Percentiles rank a stretch among this genome's conserved stretches.
These are phyloP conservation scores for Thielaviopsis ethacetica DNA, from an alignment of 2,329 filamentous ascomycete species.

Conservation along the genomic window DNA sequence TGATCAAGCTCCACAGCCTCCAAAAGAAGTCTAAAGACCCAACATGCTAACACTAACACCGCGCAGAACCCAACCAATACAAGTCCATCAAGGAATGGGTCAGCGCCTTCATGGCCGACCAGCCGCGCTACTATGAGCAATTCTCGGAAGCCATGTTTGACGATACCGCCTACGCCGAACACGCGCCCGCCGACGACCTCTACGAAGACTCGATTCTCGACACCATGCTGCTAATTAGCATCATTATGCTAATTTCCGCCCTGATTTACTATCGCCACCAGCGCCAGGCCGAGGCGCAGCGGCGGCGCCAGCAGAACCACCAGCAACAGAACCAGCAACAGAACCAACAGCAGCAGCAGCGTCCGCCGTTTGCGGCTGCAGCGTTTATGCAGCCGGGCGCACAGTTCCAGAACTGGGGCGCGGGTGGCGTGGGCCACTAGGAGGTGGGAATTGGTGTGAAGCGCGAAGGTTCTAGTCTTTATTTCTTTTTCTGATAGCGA, in stretches of 20 bases:
- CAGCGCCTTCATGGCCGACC: slow-evolving; percentile 61
- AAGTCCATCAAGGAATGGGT: slow-evolving; percentile 79
- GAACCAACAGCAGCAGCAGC: slow-evolving; percentile 7
- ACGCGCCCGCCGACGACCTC: slow-evolving; percentile 43
- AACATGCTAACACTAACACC: not conserved
- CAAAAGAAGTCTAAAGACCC: not conserved
- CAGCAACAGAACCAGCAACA: slow-evolving; percentile 10
- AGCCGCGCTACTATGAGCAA: slow-evolving; percentile 47
- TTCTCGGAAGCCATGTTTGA: slow-evolving; percentile 30
- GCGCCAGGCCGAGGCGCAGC: slow-evolving; percentile 39
- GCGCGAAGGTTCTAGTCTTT: not conserved
- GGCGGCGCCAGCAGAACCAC: slow-evolving; percentile 14
- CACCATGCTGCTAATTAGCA: slow-evolving; percentile 63
- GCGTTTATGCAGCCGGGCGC: slow-evolving; percentile 42
- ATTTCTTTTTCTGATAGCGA: not conserved
- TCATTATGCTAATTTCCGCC: slow-evolving; percentile 58
- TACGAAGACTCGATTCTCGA: slow-evolving; percentile 70
- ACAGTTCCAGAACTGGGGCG: slow-evolving; percentile 47
- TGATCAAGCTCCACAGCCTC: not conserved
- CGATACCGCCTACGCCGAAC: slow-evolving; percentile 39
- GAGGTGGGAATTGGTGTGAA: not conserved
- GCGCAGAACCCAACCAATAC: slow-evolving; percentile 48
- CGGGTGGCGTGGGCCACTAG: slow-evolving; percentile 40
- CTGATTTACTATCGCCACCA: slow-evolving; percentile 70
- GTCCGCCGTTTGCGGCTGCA: not conserved